Evolutionary conservation across 192 early-diverging fungal genomes (phyloP), one percentile per base, ranked within the genome.

Genomic region (Coemansia sp.): DNA sequence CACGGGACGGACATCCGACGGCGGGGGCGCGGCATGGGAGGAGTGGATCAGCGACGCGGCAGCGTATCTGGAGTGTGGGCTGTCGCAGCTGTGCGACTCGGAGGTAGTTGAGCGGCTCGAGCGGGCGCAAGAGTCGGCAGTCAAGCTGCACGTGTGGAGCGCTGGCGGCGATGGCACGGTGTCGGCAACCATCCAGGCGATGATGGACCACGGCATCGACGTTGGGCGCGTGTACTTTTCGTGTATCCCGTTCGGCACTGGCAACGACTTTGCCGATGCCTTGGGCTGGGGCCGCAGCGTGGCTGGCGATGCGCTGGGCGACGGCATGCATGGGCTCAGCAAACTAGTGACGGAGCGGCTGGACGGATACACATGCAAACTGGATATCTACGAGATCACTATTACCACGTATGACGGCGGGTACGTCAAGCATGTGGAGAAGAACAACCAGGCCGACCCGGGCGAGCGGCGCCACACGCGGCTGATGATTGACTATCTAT

Each of bases 161-260:
- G 91, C 89, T 1, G 91, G 91, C 31, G 91, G 91, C 27, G 91
- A 92, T 72, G 91, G 91, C 27, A 92, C 91, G 1, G 87, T 92
- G 34, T 90, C 89, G 82, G 81, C 86, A 7, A 90, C 90, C 3
- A 73, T 91, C 42, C 88, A 90, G 67, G 73, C 81, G 31, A 68
- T 92, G 66, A 86, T 90, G 63, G 68, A 70, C 33, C 81, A 89
- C 62, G 80, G 83, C 27, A 84, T 90, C 51, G 86, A 89, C 51
- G 78, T 89, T 31, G 79, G 88, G 37, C 84, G 85, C n/a, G 73
- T 92, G 50, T 90, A 83, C 69, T 90, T 90, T 62, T 89, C 88
- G 42, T 86, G 88, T 67, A 90, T 90, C 41, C 91, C 91, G 5
- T 92, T 91, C 62, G 91, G 91, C 27, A 91, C 91, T 1, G 90